phyloP scores from a whole-genome alignment of 805 yeast genomes.

The Scheffersomyces spartinae region DNA sequence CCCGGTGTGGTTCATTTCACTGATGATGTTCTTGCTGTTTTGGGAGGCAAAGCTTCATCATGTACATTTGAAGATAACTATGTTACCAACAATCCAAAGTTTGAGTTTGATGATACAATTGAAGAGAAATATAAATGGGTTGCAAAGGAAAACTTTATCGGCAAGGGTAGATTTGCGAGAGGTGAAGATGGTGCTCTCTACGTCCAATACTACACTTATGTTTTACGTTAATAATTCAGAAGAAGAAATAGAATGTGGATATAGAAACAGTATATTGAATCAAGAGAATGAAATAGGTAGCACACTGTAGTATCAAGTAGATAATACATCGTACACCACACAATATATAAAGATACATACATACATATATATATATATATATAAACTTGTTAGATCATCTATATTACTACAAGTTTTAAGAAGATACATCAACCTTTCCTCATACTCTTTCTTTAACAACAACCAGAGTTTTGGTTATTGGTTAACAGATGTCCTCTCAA shows the following conservation, averaged over 20 bases:
- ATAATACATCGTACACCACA: too few species aligned
- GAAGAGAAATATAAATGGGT: slow-evolving; percentile 42
- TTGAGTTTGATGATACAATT: slow-evolving; percentile 29
- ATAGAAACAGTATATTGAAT: too few species aligned
- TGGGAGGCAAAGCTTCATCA: slow-evolving; percentile 15
- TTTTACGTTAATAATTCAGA: too few species aligned
- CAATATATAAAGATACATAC: too few species aligned
- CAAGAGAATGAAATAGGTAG: too few species aligned
- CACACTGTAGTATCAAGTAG: too few species aligned
- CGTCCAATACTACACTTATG: slow-evolving; percentile 46
- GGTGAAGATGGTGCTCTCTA: slow-evolving; percentile 30
- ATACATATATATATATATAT: too few species aligned
- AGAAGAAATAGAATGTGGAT: too few species aligned
- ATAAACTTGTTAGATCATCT: too few species aligned
- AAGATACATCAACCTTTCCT: too few species aligned
- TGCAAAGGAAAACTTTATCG: slow-evolving; percentile 34
- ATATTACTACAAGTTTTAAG: neutral
- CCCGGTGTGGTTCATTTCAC: slow-evolving; percentile 35
- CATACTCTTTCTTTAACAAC: slow-evolving; percentile 31
- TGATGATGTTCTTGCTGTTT: slow-evolving; percentile 23
- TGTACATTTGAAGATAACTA: slow-evolving; percentile 36
- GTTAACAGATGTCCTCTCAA: slow-evolving; percentile 55
- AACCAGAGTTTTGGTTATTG: slow-evolving; percentile 24
- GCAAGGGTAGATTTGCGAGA: slow-evolving; percentile 49
- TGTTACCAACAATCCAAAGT: slow-evolving; percentile 35